A percentile compares a stretch with the other conserved stretches of the same genome.
These are phyloP conservation scores for Irpex sp. DNA, from an alignment of 1,284 basidiomycete species.

Conservation along the genomic window DNA sequence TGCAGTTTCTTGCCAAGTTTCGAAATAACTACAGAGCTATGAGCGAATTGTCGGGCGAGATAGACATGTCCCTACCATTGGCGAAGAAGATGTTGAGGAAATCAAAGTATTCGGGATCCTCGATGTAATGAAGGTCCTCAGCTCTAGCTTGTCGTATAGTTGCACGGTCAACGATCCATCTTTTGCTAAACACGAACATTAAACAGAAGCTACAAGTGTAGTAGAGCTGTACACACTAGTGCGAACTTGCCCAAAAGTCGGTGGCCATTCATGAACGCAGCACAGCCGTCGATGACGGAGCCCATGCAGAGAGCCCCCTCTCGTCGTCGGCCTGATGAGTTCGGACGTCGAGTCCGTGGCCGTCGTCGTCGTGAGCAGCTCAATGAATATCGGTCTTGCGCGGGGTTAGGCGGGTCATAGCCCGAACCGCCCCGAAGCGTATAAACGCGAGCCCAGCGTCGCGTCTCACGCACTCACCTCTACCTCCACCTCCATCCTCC, in stretches of 20 bases:
- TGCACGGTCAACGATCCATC: slow-evolving; percentile 85
- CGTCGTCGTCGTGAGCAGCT: not conserved
- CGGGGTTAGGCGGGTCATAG: not conserved
- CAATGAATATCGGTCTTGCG: not conserved
- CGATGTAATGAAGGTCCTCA: slow-evolving; percentile 76
- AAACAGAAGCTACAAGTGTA: not conserved
- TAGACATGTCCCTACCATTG: slow-evolving; percentile 49
- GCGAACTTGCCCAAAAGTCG: slow-evolving; percentile 73
- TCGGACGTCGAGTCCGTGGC: not conserved
- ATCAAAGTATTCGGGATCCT: slow-evolving; percentile 69
- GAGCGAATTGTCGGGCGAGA: not conserved
- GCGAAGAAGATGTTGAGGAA: slow-evolving; percentile 85
- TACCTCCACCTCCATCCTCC: not conserved
- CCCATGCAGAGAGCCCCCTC: not conserved
- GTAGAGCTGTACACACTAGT: slow-evolving; percentile 49
- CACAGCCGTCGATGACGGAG: not conserved
- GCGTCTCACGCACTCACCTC: slow-evolving; percentile 9
- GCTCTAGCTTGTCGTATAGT: slow-evolving; percentile 68
- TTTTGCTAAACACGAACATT: slow-evolving; percentile 50
- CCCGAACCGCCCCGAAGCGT: slow-evolving; percentile 20
- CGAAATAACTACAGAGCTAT: slow-evolving; percentile 61
- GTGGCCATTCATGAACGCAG: slow-evolving; percentile 51
- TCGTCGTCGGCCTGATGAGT: not conserved
- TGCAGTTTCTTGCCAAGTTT: slow-evolving; percentile 84
- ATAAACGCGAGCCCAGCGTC: slow-evolving; percentile 12